Base-by-base conservation (phyloP, 164 flowering plant species). In the Umbilicus rupestris region DNA sequence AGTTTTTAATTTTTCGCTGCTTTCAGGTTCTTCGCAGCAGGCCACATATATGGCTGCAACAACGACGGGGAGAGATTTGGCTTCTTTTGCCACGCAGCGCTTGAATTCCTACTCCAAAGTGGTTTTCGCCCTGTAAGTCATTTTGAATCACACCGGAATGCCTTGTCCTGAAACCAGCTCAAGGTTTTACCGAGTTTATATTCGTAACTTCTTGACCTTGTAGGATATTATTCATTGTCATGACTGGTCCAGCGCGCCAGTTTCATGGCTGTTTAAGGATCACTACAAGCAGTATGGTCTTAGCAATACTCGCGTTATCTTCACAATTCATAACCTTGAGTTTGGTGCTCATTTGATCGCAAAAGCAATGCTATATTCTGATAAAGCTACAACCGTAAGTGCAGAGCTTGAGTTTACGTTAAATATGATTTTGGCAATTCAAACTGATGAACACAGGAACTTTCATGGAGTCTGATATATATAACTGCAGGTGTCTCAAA, bases 191-290 rank as follows among this genome's bases (percentile, higher is more conserved):
- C 20, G 7, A 16, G 16, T 45, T 49, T 42, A 22, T 67, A 64
- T 15, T 19, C 28, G 20, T 6, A 17, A 15, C 20, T 50, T 63
- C 71, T 42, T 7, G 10, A 24, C 10, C 60, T 64, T n/a, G 55
- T 88, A 94, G 99, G 99, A 95, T 80, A 85, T 95, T 46, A 79
- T 95, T 70, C 99, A 92, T 72, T 95, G 98, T 75, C 99, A 95
- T 77, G 99, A 95, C 76, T 95, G 99, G 99, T 87, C 96, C 29
- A 90, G 94, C 81, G 99, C 99, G 72, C 98, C 97, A 28, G 96
- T 88, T 77, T 76, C 98, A 24, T 92, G 97, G 99, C 73, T 95
- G 70, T 92, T 81, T 71, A 92, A 90, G 79, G 98, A 95, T 39
- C 82, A 86, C 49, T 95, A 95, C 67, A 71, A 39, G 83, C 97